Evolutionary conservation across 2,329 filamentous ascomycete species (phyloP).

Genomic region (Exophiala mesophila): DNA sequence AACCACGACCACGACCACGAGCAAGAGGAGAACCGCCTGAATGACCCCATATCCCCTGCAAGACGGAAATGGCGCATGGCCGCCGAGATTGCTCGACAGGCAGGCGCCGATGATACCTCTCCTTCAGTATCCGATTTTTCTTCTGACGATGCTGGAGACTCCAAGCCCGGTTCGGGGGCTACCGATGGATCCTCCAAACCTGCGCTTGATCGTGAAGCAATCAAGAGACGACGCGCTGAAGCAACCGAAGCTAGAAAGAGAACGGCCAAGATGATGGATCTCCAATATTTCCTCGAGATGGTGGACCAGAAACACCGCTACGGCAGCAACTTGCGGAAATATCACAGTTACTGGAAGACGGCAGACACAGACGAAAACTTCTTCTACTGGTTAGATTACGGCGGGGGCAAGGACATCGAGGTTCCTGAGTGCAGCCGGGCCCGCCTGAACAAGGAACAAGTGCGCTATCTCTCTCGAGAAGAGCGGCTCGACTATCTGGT

Average conservation of each 20-base stretch:
- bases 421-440: slow-evolving; percentile 68
- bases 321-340: slow-evolving; percentile 72
- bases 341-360: slow-evolving; percentile 80
- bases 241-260: slow-evolving; percentile 56
- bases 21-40: slow-evolving; percentile 11
- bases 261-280: slow-evolving; percentile 71
- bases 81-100: slow-evolving; percentile 64
- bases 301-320: slow-evolving; percentile 83
- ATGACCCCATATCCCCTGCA: slow-evolving; percentile 45
- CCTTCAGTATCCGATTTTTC: slow-evolving; percentile 27
- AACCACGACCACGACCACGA: slow-evolving; percentile 8
- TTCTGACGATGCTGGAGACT: slow-evolving; percentile 40
- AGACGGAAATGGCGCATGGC: slow-evolving; percentile 71
- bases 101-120: slow-evolving; percentile 60
- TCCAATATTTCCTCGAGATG: slow-evolving; percentile 84
- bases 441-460: slow-evolving; percentile 69
- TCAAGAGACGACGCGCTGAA: slow-evolving; percentile 39
- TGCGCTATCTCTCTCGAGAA: slow-evolving; percentile 77
- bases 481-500: slow-evolving; percentile 79
- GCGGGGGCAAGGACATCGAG: slow-evolving; percentile 66
- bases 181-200: slow-evolving; percentile 1
- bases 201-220: slow-evolving; percentile 32
- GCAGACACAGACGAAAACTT: slow-evolving; percentile 76
- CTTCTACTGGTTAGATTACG: slow-evolving; percentile 89
- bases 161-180: slow-evolving; percentile 29